Evolutionary conservation across 805 yeast species (phyloP).

Genomic region (Kazachstania martiniae): DNA sequence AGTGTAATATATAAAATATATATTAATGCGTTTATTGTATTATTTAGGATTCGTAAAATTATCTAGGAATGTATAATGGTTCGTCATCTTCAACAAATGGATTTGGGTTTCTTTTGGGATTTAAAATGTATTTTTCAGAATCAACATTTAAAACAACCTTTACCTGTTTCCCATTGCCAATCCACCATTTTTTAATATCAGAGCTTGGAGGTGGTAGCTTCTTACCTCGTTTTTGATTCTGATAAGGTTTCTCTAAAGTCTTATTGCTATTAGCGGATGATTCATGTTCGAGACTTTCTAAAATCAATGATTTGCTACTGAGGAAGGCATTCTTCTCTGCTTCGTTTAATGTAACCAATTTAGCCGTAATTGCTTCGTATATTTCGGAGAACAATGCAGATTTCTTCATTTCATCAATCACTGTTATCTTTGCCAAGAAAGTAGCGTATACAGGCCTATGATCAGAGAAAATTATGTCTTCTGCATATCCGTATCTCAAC

Average conservation of each 20-base stretch:
- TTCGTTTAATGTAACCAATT: slow-evolving; percentile 31
- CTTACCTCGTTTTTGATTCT: slow-evolving; percentile 15
- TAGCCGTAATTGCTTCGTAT: slow-evolving; percentile 41
- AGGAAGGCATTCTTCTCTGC: slow-evolving; percentile 45
- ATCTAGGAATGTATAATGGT: slow-evolving; percentile 17
- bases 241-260: slow-evolving; percentile 1
- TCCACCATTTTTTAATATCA: slow-evolving; percentile 85
- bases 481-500: slow-evolving; percentile 46
- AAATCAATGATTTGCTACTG: slow-evolving; percentile 9
- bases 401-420: slow-evolving; percentile 49
- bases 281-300: slow-evolving; percentile 9
- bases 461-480: slow-evolving; percentile 60
- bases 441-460: slow-evolving; percentile 82
- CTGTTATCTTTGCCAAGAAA: slow-evolving; percentile 51
- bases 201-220: slow-evolving; percentile 82
- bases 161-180: slow-evolving; percentile 63
- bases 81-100: slow-evolving; percentile 54
- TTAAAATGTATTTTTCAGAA: slow-evolving; percentile 38
- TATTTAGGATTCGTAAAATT: neutral
- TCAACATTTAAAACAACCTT: slow-evolving; percentile 44
- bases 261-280: neutral
- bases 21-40: neutral
- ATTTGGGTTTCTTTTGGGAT: slow-evolving; percentile 59
- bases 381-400: slow-evolving; percentile 41
- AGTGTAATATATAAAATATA: neutral